Evolutionary conservation across 176 grass and related monocot species (phyloP).

Genomic region (Oryza meyeriana): DNA sequence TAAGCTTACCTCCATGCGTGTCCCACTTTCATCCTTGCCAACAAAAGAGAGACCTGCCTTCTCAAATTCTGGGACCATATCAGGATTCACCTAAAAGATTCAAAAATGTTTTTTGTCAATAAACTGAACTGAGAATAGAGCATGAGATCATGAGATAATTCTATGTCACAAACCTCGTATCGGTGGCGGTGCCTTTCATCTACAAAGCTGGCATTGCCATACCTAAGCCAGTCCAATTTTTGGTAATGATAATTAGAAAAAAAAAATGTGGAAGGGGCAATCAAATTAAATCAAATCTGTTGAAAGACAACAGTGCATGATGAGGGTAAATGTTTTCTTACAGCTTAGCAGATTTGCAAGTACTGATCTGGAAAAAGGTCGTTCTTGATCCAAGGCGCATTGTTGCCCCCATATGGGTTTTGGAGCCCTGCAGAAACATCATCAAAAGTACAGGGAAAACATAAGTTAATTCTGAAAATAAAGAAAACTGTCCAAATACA

Average conservation of each 20-base stretch:
- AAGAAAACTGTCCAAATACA: background rate
- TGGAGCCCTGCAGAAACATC: conserved; percentile 65
- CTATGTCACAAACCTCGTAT: conserved; percentile 65
- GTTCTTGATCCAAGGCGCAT: conserved; percentile 96
- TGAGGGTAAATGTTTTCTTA: conserved; percentile 42
- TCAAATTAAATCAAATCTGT: background rate
- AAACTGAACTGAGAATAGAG: background rate
- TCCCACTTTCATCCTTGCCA: conserved; percentile 72
- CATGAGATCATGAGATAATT: background rate
- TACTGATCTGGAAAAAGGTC: conserved; percentile 59
- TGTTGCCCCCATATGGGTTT: conserved; percentile 97
- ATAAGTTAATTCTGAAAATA: background rate
- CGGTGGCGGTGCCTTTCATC: conserved; percentile 95
- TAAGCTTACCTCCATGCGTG: conserved; percentile 73
- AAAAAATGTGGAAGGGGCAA: conserved; percentile 8
- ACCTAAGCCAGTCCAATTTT: conserved; percentile 45
- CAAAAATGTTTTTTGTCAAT: conserved; percentile 1
- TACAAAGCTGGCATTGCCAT: conserved; percentile 58
- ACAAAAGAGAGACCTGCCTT: conserved; percentile 86
- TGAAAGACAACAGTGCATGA: background rate
- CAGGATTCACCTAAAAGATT: conserved; percentile 80
- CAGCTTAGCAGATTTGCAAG: conserved; percentile 83
- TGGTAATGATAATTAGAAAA: background rate
- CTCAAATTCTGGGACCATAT: conserved; percentile 88
- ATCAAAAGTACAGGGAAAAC: background rate